Percentiles rank a stretch among this genome's conserved stretches.
These are phyloP conservation scores for Sclerotinia minor DNA, from an alignment of 2,329 filamentous ascomycete genomes.

Conservation along the genomic window DNA sequence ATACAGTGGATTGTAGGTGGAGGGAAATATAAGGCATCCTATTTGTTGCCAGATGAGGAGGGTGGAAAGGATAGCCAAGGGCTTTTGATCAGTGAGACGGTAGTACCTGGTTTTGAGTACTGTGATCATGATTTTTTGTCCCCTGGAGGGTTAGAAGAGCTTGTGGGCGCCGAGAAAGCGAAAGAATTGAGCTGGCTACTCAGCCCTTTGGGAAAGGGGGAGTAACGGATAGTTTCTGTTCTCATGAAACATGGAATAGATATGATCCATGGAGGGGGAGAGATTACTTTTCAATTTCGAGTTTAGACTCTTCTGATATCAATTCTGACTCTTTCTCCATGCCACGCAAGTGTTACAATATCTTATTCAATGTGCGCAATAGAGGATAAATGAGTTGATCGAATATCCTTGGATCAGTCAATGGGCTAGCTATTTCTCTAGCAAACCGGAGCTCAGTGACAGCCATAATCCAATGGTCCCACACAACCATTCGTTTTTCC, in stretches of 20 bases:
- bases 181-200: constrained; percentile 51
- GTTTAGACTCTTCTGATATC: not conserved
- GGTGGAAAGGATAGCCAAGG: constrained; percentile 45
- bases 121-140: constrained; percentile 67
- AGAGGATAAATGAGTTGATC: not conserved
- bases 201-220: constrained; percentile 38
- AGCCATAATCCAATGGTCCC: no score
- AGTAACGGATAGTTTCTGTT: not conserved
- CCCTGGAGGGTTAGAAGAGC: constrained; percentile 49
- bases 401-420: not conserved
- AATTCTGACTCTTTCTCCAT: no score
- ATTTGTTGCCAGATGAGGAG: constrained; percentile 52
- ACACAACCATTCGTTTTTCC: no score
- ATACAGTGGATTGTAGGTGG: constrained; percentile 70
- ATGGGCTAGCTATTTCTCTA: no score
- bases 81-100: constrained; percentile 66
- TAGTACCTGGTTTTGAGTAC: constrained; percentile 67
- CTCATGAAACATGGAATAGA: not conserved
- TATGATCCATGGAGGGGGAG: not conserved
- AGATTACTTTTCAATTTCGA: not conserved
- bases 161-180: constrained; percentile 54
- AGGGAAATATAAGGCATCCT: constrained; percentile 66
- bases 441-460: no score
- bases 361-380: no score
- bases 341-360: no score